Conservation (phyloP, 192 early-diverging fungal species). For the Dispira parvispora region DNA sequence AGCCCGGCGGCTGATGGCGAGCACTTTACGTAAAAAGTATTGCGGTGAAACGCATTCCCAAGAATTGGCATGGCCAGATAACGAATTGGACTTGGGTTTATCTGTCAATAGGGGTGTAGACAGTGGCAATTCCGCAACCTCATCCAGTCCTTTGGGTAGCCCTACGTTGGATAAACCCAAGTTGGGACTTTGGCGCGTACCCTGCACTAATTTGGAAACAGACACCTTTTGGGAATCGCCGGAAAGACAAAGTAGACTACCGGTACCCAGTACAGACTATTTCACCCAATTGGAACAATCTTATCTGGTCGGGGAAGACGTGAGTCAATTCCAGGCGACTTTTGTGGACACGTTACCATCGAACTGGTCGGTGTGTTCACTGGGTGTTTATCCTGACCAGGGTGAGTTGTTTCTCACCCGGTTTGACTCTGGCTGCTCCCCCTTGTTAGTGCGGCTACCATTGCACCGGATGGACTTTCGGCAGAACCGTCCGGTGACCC, state of each 20-base stretch:
- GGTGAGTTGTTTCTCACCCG: conserved; percentile 1
- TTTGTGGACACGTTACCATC: conserved; percentile 1
- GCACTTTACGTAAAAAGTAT: not conserved
- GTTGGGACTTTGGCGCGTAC: too few species aligned
- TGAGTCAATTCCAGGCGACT: not conserved
- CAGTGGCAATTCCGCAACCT: too few species aligned
- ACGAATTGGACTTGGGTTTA: too few species aligned
- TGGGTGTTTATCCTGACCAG: not conserved
- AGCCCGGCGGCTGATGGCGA: conserved; percentile 1
- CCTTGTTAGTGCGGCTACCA: not conserved
- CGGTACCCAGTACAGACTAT: too few species aligned
- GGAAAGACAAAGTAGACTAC: too few species aligned
- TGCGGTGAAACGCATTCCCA: too few species aligned
- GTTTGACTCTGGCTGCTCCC: not conserved
- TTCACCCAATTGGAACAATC: too few species aligned
- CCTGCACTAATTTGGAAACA: too few species aligned
- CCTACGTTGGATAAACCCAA: too few species aligned
- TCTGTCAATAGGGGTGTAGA: too few species aligned
- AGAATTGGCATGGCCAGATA: not conserved
- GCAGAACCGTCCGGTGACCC: not conserved
- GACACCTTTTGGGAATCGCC: too few species aligned
- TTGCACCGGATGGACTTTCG: not conserved
- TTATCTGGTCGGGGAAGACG: not conserved
- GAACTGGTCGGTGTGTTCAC: not conserved
- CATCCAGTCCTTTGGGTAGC: too few species aligned